Conservation (phyloP, 1,139 yeast species). For the Magnusiomyces tetraspermus region DNA sequence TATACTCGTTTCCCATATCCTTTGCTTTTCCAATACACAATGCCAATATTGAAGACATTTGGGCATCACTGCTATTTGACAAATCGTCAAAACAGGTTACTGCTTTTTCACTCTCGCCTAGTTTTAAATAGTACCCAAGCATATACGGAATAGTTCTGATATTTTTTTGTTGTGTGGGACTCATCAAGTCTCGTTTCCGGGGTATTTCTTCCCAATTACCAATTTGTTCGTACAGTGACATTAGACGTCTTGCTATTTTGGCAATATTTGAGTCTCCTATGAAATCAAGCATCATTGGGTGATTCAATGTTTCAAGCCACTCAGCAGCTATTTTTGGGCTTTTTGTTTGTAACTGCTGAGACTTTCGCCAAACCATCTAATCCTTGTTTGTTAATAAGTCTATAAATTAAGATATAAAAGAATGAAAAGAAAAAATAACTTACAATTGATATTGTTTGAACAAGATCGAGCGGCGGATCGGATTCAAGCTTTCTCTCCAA, state of each 20-base stretch:
- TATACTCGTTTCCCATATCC: constrained; percentile 7
- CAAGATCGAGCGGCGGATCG: constrained; percentile 6
- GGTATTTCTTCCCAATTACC: constrained; percentile 1
- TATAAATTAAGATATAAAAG: neutral
- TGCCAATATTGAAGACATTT: constrained; percentile 8
- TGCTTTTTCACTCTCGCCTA: neutral
- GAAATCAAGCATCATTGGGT: neutral
- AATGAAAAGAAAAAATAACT: constrained; percentile 1
- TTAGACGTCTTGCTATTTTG: constrained; percentile 3
- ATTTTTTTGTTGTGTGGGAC: neutral
- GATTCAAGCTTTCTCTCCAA: constrained; percentile 11
- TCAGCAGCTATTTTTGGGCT: constrained; percentile 2
- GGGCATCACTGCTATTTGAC: neutral
- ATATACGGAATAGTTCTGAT: neutral
- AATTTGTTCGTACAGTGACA: constrained; percentile 2
- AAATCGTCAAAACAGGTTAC: neutral
- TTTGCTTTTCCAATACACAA: constrained; percentile 13
- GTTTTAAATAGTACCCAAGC: neutral
- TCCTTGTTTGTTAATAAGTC: neutral
- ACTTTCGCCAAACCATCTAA: constrained; percentile 14
- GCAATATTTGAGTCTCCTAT: constrained; percentile 3
- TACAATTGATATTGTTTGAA: constrained; percentile 12
- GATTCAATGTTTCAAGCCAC: constrained; percentile 12
- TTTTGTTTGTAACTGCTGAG: constrained; percentile 3
- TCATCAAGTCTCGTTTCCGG: neutral